phyloP scores from a whole-genome alignment of 345 rosid genomes.

The Sisymbrium altissimum region DNA sequence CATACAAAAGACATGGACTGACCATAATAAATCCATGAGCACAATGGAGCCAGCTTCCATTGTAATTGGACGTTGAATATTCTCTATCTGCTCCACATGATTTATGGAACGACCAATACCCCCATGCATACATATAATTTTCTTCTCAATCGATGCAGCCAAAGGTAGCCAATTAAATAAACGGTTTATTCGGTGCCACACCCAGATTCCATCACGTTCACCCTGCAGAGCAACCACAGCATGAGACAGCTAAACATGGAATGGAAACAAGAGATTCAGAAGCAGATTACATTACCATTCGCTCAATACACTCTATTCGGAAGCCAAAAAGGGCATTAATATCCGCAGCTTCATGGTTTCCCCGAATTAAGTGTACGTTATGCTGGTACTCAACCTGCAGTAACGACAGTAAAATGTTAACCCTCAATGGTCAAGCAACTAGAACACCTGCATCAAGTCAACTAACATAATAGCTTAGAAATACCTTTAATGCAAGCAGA shows the following conservation, averaged over 20 bases:
- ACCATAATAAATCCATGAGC: slow-evolving; percentile 92
- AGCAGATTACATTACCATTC: slow-evolving; percentile 57
- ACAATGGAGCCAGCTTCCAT: slow-evolving; percentile 96
- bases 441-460: slow-evolving; percentile 12
- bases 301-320: slow-evolving; percentile 89
- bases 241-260: slow-evolving; percentile 18
- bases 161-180: slow-evolving; percentile 92
- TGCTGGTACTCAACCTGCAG: slow-evolving; percentile 78
- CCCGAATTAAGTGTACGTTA: slow-evolving; percentile 88
- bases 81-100: slow-evolving; percentile 87
- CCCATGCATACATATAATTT: slow-evolving; percentile 94
- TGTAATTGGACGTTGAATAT: slow-evolving; percentile 83
- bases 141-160: slow-evolving; percentile 87
- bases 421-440: slow-evolving; percentile 10
- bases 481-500: slow-evolving; percentile 88
- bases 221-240: slow-evolving; percentile 47
- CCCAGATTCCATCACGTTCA: slow-evolving; percentile 94
- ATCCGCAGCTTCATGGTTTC: slow-evolving; percentile 97
- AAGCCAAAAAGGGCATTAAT: slow-evolving; percentile 95
- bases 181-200: slow-evolving; percentile 90
- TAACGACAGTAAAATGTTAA: slow-evolving; percentile 18
- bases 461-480: background rate
- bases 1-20: slow-evolving; percentile 30
- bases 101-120: slow-evolving; percentile 95
- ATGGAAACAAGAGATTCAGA: background rate